These are phyloP conservation scores for Tetrapisispora phaffii DNA, from an alignment of 805 yeast genomes.

Conservation along the genomic window DNA sequence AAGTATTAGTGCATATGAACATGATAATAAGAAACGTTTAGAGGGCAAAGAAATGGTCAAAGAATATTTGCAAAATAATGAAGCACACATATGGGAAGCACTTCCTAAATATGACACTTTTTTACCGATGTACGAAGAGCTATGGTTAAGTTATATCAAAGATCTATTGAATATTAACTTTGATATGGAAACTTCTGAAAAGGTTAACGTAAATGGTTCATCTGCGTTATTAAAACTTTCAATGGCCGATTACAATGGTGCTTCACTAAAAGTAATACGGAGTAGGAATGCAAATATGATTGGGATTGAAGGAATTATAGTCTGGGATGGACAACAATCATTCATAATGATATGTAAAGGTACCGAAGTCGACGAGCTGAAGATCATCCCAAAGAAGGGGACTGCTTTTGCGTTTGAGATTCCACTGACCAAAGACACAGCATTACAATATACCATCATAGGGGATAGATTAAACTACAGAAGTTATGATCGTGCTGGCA, in stretches of 20 bases:
- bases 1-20: neutral
- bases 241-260: slow-evolving; percentile 75
- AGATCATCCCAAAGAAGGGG: slow-evolving; percentile 58
- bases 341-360: slow-evolving; percentile 43
- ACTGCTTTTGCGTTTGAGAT: slow-evolving; percentile 48
- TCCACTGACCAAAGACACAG: slow-evolving; percentile 32
- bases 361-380: slow-evolving; percentile 49
- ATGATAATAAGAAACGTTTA: neutral
- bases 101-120: slow-evolving; percentile 42
- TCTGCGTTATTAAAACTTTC: slow-evolving; percentile 47
- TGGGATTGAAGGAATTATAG: slow-evolving; percentile 63
- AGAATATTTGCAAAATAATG: slow-evolving; percentile 15
- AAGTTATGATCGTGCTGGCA: slow-evolving; percentile 69
- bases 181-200: slow-evolving; percentile 6
- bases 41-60: slow-evolving; percentile 13
- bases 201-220: slow-evolving; percentile 18
- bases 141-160: slow-evolving; percentile 66
- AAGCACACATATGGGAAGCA: slow-evolving; percentile 12
- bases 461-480: slow-evolving; percentile 75
- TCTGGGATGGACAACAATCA: slow-evolving; percentile 73
- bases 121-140: slow-evolving; percentile 38
- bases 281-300: slow-evolving; percentile 47
- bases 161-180: slow-evolving; percentile 39
- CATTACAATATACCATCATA: slow-evolving; percentile 50
- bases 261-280: slow-evolving; percentile 48